Evolutionary conservation across 345 rosid species (phyloP).

Genomic region (Rhodomyrtus tomentosa): DNA sequence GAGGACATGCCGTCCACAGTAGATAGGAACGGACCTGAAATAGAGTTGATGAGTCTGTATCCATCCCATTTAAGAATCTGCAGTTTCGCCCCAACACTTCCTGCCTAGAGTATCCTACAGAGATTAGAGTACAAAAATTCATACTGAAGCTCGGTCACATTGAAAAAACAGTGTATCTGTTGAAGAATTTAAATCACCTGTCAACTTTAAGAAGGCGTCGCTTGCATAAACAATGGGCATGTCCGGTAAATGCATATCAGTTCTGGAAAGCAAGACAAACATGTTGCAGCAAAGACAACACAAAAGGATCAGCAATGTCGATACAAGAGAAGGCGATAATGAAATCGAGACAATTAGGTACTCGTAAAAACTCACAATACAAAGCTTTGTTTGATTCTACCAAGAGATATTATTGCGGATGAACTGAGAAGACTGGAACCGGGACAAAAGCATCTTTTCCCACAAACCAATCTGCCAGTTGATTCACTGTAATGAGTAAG

Average conservation of each 20-base stretch:
- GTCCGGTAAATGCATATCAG: slow-evolving; percentile 56
- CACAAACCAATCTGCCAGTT: slow-evolving; percentile 56
- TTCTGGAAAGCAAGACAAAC: slow-evolving; percentile 34
- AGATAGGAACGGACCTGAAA: slow-evolving; percentile 30
- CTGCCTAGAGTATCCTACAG: slow-evolving; percentile 62
- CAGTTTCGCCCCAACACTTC: slow-evolving; percentile 81
- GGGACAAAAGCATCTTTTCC: slow-evolving; percentile 34
- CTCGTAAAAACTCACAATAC: slow-evolving; percentile 89
- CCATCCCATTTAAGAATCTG: slow-evolving; percentile 59
- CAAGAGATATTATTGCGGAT: slow-evolving; percentile 73
- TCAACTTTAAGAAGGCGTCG: slow-evolving; percentile 79
- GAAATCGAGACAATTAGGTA: slow-evolving; percentile 12
- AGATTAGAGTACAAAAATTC: background rate
- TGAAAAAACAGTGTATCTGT: background rate
- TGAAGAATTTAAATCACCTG: slow-evolving; percentile 34
- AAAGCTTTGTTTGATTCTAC: slow-evolving; percentile 99
- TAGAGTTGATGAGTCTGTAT: slow-evolving; percentile 47
- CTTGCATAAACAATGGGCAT: slow-evolving; percentile 88
- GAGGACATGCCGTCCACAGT: background rate
- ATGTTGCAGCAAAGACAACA: background rate
- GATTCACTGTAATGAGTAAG: slow-evolving; percentile 49
- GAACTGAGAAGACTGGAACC: slow-evolving; percentile 43
- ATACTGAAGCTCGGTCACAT: background rate
- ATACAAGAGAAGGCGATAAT: slow-evolving; percentile 2
- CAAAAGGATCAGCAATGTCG: slow-evolving; percentile 10